A percentile compares a stretch with the other conserved stretches of the same genome.
Conservation (phyloP, 2,329 filamentous ascomycete genomes). For the Lizonia empirigonia region DNA sequence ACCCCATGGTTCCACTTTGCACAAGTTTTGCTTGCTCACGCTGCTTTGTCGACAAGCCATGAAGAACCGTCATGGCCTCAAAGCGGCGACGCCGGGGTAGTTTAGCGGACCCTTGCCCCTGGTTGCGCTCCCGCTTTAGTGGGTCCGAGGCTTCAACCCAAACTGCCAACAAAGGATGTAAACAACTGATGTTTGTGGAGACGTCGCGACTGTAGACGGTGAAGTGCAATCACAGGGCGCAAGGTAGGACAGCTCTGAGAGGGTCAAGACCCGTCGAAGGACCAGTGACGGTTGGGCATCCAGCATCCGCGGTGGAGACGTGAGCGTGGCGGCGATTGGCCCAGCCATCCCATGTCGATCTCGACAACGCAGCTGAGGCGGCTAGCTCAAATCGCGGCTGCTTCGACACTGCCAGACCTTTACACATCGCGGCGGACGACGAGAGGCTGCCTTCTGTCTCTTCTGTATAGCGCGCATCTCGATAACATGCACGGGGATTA, state of each 20-base stretch:
- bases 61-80: background rate
- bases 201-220: too few species aligned
- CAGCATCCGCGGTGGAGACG: slow-evolving; percentile 4
- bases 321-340: slow-evolving; percentile 1
- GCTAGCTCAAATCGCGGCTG: slow-evolving; percentile 10
- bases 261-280: background rate
- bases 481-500: slow-evolving; percentile 15
- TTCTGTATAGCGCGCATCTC: slow-evolving; percentile 16
- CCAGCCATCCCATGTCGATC: slow-evolving; percentile 11
- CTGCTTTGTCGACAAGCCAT: background rate
- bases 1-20: background rate
- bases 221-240: background rate
- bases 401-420: background rate
- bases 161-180: slow-evolving; percentile 9
- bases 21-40: background rate
- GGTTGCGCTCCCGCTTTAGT: slow-evolving; percentile 6
- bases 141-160: slow-evolving; percentile 2
- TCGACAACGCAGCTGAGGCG: slow-evolving; percentile 15
- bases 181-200: background rate
- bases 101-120: slow-evolving; percentile 6
- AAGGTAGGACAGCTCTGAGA: background rate
- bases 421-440: background rate
- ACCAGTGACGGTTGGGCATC: background rate
- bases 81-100: slow-evolving; percentile 4
- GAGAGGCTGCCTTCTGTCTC: slow-evolving; percentile 8